These are phyloP conservation scores for Teratosphaeria zuluensis DNA, from an alignment of 2,329 filamentous ascomycete genomes.

Conservation along the genomic window DNA sequence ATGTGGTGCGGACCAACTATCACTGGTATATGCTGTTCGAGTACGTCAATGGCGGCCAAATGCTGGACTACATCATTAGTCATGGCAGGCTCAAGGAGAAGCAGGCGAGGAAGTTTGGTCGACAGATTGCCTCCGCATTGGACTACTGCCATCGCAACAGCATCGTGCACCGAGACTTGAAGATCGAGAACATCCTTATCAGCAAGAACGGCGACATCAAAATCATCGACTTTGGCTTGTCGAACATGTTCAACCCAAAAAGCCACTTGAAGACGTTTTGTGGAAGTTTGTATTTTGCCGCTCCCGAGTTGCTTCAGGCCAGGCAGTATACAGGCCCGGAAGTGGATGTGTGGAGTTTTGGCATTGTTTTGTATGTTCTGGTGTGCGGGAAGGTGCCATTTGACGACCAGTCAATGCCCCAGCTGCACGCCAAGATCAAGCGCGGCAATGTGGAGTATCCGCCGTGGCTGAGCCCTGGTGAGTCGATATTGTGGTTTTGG, in stretches of 20 bases:
- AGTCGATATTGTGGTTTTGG: conserved; percentile 24
- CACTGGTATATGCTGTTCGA: conserved; percentile 99
- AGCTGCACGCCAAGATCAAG: conserved; percentile 97
- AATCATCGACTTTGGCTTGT: conserved; percentile 96
- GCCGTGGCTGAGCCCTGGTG: conserved; percentile 81
- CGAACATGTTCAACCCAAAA: conserved; percentile 84
- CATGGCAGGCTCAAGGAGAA: conserved; percentile 97
- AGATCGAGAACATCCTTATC: conserved; percentile 98
- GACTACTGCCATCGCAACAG: conserved; percentile 98
- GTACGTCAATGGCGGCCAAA: conserved; percentile 96
- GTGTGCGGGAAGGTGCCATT: conserved; percentile 98
- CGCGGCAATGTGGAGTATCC: conserved; percentile 94
- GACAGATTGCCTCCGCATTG: conserved; percentile 90
- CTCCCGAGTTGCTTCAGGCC: conserved; percentile 86
- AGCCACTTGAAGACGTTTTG: conserved; percentile 91
- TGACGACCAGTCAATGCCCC: conserved; percentile 98
- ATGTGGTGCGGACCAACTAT: conserved; percentile 90
- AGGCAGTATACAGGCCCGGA: conserved; percentile 92
- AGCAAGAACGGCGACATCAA: conserved; percentile 99
- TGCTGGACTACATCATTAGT: conserved; percentile 99
- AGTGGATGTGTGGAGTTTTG: conserved; percentile 98
- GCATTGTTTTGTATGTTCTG: conserved; percentile 91
- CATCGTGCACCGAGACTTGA: conserved; percentile 93
- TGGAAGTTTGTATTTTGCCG: conserved; percentile 94
- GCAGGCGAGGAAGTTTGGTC: conserved; percentile 92